Evolutionary conservation across 2,329 filamentous ascomycete genomes (phyloP).

Genomic region (Ceratocystis cacaofunesta): DNA sequence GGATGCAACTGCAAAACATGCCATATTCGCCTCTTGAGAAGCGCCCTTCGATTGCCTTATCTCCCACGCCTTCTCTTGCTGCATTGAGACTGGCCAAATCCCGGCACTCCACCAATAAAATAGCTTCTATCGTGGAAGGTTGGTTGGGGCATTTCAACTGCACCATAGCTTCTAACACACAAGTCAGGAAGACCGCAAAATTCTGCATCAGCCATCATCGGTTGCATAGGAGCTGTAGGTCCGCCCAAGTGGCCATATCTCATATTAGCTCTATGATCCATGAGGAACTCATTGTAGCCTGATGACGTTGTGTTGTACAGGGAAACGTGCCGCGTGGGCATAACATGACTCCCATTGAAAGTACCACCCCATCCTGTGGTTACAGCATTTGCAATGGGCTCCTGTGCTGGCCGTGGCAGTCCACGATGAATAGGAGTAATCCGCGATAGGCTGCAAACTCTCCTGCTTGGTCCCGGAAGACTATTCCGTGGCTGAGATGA

Average conservation of each 20-base stretch:
- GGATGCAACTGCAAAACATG: not conserved
- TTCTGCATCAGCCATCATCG: not conserved
- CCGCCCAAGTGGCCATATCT: not conserved
- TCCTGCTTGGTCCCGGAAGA: not conserved
- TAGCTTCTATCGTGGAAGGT: not conserved
- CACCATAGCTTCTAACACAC: not conserved
- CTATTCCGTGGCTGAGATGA: not conserved
- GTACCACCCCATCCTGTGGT: not conserved
- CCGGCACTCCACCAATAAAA: not conserved
- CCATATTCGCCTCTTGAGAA: not conserved
- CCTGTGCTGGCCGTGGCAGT: not conserved
- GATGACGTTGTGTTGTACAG: not conserved
- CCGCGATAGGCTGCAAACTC: not conserved
- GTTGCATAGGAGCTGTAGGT: not conserved
- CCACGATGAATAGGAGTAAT: not conserved
- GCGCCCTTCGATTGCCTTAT: not conserved
- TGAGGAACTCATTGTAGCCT: not conserved
- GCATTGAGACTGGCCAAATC: not conserved
- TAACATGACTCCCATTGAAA: not conserved
- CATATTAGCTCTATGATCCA: not conserved
- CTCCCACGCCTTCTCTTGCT: conserved; percentile 1
- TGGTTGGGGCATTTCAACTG: not conserved
- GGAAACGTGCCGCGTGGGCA: not conserved
- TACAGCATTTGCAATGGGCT: not conserved
- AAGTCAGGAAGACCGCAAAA: not conserved